Conservation (phyloP, 305 asterid genomes). For the Fraxinus paxiana region DNA sequence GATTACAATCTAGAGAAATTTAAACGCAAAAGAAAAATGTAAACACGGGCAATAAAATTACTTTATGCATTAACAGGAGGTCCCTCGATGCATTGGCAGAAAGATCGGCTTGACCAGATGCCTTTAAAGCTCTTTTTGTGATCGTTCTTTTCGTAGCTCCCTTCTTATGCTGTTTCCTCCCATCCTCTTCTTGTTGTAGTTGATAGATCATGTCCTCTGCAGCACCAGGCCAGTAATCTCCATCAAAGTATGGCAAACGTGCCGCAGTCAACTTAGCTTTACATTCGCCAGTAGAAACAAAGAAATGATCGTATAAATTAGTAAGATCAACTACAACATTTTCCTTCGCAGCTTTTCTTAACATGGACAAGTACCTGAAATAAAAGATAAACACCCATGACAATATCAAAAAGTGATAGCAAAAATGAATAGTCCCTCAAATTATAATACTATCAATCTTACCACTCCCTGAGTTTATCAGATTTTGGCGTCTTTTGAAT, state of each 20-base stretch:
- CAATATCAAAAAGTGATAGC: conserved; percentile 17
- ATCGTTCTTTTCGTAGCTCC: conserved; percentile 64
- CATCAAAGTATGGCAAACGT: conserved; percentile 94
- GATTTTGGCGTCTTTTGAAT: conserved; percentile 98
- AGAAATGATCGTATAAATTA: conserved; percentile 89
- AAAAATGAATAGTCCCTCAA: conserved; percentile 6
- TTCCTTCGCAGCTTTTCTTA: conserved; percentile 86
- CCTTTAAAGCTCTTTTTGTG: conserved; percentile 83
- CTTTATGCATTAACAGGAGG: conserved; percentile 84
- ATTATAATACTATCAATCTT: conserved; percentile 25
- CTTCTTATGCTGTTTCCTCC: conserved; percentile 73
- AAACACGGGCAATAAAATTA: conserved; percentile 30
- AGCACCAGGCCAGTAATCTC: conserved; percentile 99
- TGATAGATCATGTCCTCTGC: conserved; percentile 93
- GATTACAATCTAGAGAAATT: background rate
- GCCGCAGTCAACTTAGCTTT: conserved; percentile 94
- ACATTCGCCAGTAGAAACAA: conserved; percentile 71
- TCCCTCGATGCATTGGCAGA: conserved; percentile 89
- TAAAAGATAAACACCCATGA: conserved; percentile 25
- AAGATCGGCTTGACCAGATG: conserved; percentile 88
- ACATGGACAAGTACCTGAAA: conserved; percentile 92
- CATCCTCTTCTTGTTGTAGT: conserved; percentile 94
- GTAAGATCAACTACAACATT: conserved; percentile 80
- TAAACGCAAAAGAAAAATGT: conserved; percentile 8
- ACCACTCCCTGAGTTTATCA: conserved; percentile 99